These are phyloP conservation scores for Cercospora citrullina DNA, from an alignment of 2,329 filamentous ascomycete genomes.

Conservation along the genomic window DNA sequence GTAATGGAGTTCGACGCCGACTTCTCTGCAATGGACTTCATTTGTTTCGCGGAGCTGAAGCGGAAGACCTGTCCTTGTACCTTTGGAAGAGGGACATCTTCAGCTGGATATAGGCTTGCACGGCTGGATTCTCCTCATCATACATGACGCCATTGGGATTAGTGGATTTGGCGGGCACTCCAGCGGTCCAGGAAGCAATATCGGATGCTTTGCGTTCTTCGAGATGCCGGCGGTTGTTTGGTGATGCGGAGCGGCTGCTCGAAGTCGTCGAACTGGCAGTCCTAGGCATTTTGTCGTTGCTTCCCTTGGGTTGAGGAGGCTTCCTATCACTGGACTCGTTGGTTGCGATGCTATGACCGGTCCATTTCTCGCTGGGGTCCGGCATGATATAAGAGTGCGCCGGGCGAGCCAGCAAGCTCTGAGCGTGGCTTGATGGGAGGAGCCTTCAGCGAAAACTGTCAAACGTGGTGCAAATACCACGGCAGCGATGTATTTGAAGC, in stretches of 20 bases:
- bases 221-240: conserved; percentile 26
- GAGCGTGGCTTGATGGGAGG: neutral
- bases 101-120: conserved; percentile 40
- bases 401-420: neutral
- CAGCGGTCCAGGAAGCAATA: conserved; percentile 35
- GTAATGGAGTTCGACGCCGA: neutral
- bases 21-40: neutral
- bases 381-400: conserved; percentile 18
- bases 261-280: conserved; percentile 17
- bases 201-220: conserved; percentile 27
- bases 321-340: neutral
- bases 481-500: conserved; percentile 7
- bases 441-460: neutral
- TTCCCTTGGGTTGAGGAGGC: neutral
- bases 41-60: neutral
- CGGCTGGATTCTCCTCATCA: conserved; percentile 28
- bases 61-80: conserved; percentile 3
- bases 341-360: neutral
- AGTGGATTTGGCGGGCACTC: conserved; percentile 27
- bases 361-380: conserved; percentile 14
- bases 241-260: conserved; percentile 19
- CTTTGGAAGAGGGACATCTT: conserved; percentile 40
- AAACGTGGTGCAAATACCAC: neutral
- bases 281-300: conserved; percentile 8
- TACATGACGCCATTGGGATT: conserved; percentile 6